Evolutionary conservation across 768 basidiomycete genomes (phyloP).

Genomic region (Podaxis sp.): DNA sequence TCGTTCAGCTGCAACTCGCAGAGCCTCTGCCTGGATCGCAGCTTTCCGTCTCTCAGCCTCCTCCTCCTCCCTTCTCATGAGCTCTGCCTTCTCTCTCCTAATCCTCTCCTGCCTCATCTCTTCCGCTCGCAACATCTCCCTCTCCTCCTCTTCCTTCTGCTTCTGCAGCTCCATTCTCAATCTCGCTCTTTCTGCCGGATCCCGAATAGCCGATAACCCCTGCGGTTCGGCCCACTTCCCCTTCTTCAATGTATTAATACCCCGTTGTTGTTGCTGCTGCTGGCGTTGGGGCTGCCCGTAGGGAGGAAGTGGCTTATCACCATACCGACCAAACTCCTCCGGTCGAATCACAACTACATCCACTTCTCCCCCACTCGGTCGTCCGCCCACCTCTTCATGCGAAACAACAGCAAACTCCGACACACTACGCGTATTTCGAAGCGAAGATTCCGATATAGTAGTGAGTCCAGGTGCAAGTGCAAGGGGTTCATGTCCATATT

Average conservation of each 20-base stretch:
- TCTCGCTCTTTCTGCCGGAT: slow-evolving; percentile 31
- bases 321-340: neutral
- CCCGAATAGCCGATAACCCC: slow-evolving; percentile 10
- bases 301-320: neutral
- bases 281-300: neutral
- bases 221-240: slow-evolving; percentile 10
- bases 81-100: slow-evolving; percentile 38
- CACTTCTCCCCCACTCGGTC: neutral
- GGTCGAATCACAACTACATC: slow-evolving; percentile 6
- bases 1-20: slow-evolving; percentile 37
- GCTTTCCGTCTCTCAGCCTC: slow-evolving; percentile 26
- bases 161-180: slow-evolving; percentile 25
- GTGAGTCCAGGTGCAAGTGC: slow-evolving; percentile 17
- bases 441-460: slow-evolving; percentile 6
- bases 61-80: slow-evolving; percentile 33
- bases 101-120: slow-evolving; percentile 33
- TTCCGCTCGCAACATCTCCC: slow-evolving; percentile 39
- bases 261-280: neutral
- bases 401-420: slow-evolving; percentile 10
- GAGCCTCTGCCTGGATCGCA: slow-evolving; percentile 18
- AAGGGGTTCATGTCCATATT: slow-evolving; percentile 23
- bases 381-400: neutral
- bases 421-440: neutral
- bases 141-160: slow-evolving; percentile 40
- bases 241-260: slow-evolving; percentile 1